These are phyloP conservation scores for Colletotrichum melonis DNA, from an alignment of 2,329 filamentous ascomycete species.

Conservation along the genomic window DNA sequence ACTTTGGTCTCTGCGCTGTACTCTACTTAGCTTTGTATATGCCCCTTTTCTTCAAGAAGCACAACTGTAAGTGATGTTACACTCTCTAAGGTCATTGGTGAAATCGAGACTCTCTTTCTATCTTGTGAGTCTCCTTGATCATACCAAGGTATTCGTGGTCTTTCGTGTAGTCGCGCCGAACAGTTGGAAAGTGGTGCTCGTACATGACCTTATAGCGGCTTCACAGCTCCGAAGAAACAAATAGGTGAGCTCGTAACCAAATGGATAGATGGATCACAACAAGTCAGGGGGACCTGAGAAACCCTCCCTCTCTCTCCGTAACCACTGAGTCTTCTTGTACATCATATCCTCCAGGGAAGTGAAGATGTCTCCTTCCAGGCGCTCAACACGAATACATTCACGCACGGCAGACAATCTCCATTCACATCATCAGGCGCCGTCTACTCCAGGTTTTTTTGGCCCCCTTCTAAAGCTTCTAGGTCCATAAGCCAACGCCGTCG, in stretches of 20 bases:
- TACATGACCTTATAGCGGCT: background rate
- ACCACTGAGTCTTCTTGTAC: background rate
- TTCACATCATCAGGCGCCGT: background rate
- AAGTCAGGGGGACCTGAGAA: too few relatives aligned
- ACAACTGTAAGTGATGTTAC: background rate
- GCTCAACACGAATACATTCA: background rate
- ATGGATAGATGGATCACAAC: background rate
- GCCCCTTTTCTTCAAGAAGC: background rate
- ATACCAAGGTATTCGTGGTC: background rate
- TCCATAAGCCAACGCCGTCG: background rate
- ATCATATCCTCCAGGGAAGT: background rate
- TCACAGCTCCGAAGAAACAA: background rate
- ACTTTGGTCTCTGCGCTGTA: background rate
- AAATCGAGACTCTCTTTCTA: background rate
- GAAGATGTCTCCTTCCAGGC: background rate
- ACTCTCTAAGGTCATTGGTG: background rate
- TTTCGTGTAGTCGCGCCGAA: background rate
- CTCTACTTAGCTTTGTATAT: background rate
- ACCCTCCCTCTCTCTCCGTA: background rate
- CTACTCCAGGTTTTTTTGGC: background rate
- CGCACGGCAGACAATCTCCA: background rate
- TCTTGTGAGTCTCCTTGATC: background rate
- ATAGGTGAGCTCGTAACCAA: background rate
- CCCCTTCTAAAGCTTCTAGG: background rate
- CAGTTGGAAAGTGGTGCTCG: background rate